These are phyloP conservation scores for Alternaria sp. DNA, from an alignment of 2,329 filamentous ascomycete genomes.

Conservation along the genomic window DNA sequence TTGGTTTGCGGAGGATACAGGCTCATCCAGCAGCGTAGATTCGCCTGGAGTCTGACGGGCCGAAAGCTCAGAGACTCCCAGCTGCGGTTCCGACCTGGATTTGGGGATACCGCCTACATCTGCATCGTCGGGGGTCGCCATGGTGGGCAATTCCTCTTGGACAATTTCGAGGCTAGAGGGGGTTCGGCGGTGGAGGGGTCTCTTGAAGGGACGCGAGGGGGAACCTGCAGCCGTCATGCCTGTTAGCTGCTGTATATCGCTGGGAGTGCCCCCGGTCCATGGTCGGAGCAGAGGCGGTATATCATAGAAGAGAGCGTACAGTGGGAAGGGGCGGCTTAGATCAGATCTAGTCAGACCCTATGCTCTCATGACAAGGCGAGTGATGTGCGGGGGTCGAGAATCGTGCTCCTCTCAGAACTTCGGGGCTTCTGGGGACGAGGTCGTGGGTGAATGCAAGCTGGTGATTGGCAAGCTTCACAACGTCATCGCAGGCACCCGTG, in stretches of 20 bases:
- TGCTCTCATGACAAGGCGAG: conserved; percentile 37
- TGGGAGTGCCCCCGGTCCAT: conserved; percentile 7
- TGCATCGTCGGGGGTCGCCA: conserved; percentile 30
- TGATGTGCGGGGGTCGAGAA: conserved; percentile 17
- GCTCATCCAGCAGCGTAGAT: conserved; percentile 48
- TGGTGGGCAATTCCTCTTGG: conserved; percentile 37
- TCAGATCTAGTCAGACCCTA: conserved; percentile 18
- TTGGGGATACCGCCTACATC: conserved; percentile 19
- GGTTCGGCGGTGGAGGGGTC: conserved; percentile 37
- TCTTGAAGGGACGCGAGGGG: conserved; percentile 29
- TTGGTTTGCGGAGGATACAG: conserved; percentile 54
- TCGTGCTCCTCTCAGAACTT: background rate
- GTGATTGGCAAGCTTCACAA: conserved; percentile 37
- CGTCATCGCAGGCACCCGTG: conserved; percentile 22
- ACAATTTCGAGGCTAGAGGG: conserved; percentile 39
- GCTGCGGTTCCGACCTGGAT: conserved; percentile 40
- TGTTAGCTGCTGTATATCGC: conserved; percentile 31
- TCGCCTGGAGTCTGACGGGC: conserved; percentile 30
- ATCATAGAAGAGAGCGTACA: conserved; percentile 26
- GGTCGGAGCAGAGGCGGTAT: background rate
- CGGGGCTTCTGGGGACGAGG: conserved; percentile 5
- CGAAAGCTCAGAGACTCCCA: conserved; percentile 35
- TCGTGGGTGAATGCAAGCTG: conserved; percentile 37
- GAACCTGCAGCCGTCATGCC: conserved; percentile 39
- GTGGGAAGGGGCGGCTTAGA: conserved; percentile 16